phyloP scores from a whole-genome alignment of 208 protist genomes.

The Trypanosoma avium region DNA sequence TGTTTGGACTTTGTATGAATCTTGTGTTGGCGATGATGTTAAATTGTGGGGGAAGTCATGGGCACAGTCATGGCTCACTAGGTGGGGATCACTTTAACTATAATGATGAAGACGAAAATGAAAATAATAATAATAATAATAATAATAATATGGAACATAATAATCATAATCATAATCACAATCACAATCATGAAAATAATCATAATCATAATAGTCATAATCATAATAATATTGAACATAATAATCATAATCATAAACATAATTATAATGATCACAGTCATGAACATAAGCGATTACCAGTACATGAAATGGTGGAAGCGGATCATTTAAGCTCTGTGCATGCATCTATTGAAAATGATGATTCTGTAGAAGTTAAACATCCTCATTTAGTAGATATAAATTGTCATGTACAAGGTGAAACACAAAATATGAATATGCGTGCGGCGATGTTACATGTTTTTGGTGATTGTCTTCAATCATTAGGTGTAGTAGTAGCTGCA shows the following conservation, averaged over 20 bases:
- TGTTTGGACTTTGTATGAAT: conserved; percentile 46
- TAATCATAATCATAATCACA: neutral
- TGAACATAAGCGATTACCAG: neutral
- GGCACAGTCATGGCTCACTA: conserved; percentile 28
- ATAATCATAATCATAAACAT: too few relatives aligned
- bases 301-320: neutral
- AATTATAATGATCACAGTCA: neutral
- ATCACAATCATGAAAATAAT: neutral
- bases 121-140: neutral
- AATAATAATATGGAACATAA: neutral
- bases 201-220: neutral
- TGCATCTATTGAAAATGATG: neutral
- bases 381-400: neutral
- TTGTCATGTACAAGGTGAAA: neutral
- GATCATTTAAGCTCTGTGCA: neutral
- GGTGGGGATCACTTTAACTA: conserved; percentile 7
- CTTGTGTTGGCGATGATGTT: conserved; percentile 34
- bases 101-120: neutral
- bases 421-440: conserved; percentile 28
- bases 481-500: conserved; percentile 51
- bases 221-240: neutral
- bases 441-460: conserved; percentile 54
- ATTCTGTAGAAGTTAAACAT: neutral
- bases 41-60: conserved; percentile 29
- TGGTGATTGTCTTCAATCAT: conserved; percentile 49